These are phyloP conservation scores for Metschnikowia noctiluminum DNA, from an alignment of 805 yeast species.

Conservation along the genomic window DNA sequence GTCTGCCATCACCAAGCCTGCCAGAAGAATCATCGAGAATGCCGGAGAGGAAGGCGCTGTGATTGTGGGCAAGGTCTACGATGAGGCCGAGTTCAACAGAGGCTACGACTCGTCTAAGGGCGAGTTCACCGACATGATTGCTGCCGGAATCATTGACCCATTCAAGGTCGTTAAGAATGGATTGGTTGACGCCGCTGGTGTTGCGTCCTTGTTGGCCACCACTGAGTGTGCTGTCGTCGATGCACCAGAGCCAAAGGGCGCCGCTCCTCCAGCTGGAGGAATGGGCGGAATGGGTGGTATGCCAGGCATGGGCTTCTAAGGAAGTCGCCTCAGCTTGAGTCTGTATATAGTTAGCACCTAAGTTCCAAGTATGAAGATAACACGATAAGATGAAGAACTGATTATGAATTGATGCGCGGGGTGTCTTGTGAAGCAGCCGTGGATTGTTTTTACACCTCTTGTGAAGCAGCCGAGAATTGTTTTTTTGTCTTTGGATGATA, in stretches of 20 bases:
- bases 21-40: conserved; percentile 90
- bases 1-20: conserved; percentile 92
- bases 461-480: no score
- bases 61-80: conserved; percentile 82
- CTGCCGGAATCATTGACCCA: conserved; percentile 97
- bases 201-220: conserved; percentile 93
- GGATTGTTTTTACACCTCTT: no score
- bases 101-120: conserved; percentile 94
- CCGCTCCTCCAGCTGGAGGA: conserved; percentile 50
- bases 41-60: conserved; percentile 98
- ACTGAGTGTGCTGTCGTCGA: conserved; percentile 98
- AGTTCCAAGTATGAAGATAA: background rate
- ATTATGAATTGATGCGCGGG: background rate
- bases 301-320: conserved; percentile 33
- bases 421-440: no score
- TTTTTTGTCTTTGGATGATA: no score
- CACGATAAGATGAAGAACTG: background rate
- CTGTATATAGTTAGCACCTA: conserved; percentile 9
- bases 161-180: conserved; percentile 97
- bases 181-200: conserved; percentile 94
- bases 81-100: conserved; percentile 67
- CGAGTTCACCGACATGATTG: conserved; percentile 92
- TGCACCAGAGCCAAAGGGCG: conserved; percentile 76
- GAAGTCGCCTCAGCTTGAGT: background rate
- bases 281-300: conserved; percentile 34